phyloP scores from a whole-genome alignment of 441 rosid genomes.

The Omphalea diandra region DNA sequence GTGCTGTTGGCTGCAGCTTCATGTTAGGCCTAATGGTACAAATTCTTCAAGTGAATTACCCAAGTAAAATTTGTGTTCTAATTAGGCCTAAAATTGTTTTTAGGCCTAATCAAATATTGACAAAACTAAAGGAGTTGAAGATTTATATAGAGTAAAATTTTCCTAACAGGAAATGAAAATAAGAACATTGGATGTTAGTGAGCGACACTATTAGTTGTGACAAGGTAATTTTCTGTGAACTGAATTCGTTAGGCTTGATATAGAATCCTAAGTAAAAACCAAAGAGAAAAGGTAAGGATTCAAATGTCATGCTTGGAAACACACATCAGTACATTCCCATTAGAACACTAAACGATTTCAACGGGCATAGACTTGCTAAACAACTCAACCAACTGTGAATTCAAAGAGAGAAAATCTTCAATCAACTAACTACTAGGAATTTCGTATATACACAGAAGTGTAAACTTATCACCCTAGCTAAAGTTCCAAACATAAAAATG shows the following conservation, averaged over 20 bases:
- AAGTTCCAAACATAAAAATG: slow-evolving; percentile 22
- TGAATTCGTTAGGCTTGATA: too few species aligned
- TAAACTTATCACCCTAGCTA: slow-evolving; percentile 24
- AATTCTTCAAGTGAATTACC: too few species aligned
- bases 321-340: not conserved
- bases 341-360: too few species aligned
- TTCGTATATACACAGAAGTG: slow-evolving; percentile 43
- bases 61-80: too few species aligned
- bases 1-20: too few species aligned
- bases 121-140: too few species aligned
- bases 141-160: too few species aligned
- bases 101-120: too few species aligned
- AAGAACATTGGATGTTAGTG: too few species aligned
- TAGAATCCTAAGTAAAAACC: not conserved
- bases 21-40: too few species aligned
- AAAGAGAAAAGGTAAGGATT: not conserved
- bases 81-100: too few species aligned
- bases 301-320: not conserved
- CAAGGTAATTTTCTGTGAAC: not conserved
- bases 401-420: slow-evolving; percentile 26
- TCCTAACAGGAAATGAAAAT: too few species aligned
- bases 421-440: slow-evolving; percentile 16
- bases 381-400: slow-evolving; percentile 5
- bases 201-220: not conserved
- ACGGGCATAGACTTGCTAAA: not conserved